Evolutionary conservation across 805 yeast genomes (phyloP).

Genomic region (Isabelozyma heimii): DNA sequence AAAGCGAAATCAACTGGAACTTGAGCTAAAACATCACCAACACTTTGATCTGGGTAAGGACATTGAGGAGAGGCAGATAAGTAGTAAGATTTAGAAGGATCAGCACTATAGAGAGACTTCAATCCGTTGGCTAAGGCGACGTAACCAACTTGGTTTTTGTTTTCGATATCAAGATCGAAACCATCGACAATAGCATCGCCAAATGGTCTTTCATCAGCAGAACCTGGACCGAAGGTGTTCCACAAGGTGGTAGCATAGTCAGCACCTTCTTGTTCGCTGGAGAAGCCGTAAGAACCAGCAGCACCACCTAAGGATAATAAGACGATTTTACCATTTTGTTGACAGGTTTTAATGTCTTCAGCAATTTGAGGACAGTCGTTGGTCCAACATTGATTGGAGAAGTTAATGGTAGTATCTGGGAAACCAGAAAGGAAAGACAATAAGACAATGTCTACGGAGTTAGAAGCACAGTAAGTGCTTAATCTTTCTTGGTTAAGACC

Average conservation of each 20-base stretch:
- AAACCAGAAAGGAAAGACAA: slow-evolving; percentile 66
- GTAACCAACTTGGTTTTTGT: slow-evolving; percentile 15
- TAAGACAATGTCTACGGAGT: slow-evolving; percentile 65
- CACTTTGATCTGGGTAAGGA: slow-evolving; percentile 69
- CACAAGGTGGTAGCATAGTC: slow-evolving; percentile 42
- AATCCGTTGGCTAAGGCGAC: slow-evolving; percentile 29
- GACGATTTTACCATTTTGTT: slow-evolving; percentile 68
- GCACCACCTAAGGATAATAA: slow-evolving; percentile 62
- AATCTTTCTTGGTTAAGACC: slow-evolving; percentile 18
- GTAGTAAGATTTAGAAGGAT: slow-evolving; percentile 56
- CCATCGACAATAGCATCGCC: slow-evolving; percentile 32
- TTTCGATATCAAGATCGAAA: slow-evolving; percentile 32
- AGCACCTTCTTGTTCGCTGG: slow-evolving; percentile 51
- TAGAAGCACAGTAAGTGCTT: slow-evolving; percentile 55
- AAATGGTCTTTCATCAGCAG: slow-evolving; percentile 17
- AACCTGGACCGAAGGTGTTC: slow-evolving; percentile 35
- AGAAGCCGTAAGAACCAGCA: slow-evolving; percentile 45
- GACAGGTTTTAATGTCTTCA: slow-evolving; percentile 70
- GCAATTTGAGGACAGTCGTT: slow-evolving; percentile 33
- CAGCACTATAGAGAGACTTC: slow-evolving; percentile 11
- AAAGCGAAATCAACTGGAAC: slow-evolving; percentile 77
- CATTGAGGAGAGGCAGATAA: slow-evolving; percentile 94
- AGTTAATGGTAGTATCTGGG: slow-evolving; percentile 33
- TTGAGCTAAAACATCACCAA: slow-evolving; percentile 30
- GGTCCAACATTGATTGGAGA: slow-evolving; percentile 17